Conservation (phyloP, 257 asterid species). For the Asclepias syriaca region DNA sequence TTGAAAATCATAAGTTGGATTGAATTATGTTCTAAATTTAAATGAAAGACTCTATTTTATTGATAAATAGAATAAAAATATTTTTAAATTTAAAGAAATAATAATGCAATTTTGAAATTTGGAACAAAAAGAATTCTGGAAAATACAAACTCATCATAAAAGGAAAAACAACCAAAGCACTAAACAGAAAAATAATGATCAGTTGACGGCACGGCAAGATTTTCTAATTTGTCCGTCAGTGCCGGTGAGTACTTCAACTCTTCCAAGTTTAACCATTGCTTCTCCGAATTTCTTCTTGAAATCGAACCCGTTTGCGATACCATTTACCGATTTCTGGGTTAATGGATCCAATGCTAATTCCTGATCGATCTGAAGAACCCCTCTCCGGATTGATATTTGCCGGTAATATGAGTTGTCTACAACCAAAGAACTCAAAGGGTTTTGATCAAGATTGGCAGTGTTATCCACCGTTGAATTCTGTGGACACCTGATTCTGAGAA, state of each 20-base stretch:
- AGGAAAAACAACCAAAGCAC: too few relatives aligned
- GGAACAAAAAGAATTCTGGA: too few relatives aligned
- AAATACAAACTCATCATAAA: too few relatives aligned
- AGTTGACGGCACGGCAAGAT: slow-evolving; percentile 3
- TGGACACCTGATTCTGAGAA: slow-evolving; percentile 34
- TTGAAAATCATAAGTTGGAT: too few relatives aligned
- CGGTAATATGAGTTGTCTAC: slow-evolving; percentile 47
- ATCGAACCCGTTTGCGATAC: not conserved
- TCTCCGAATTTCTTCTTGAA: not conserved
- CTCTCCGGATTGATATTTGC: slow-evolving; percentile 32
- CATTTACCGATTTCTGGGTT: not conserved
- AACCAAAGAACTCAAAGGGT: slow-evolving; percentile 23
- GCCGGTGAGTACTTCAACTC: not conserved
- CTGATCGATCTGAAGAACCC: slow-evolving; percentile 52
- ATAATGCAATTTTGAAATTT: too few relatives aligned
- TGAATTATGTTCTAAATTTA: too few relatives aligned
- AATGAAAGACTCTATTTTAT: too few relatives aligned
- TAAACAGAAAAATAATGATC: too few relatives aligned
- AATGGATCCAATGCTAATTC: slow-evolving; percentile 30
- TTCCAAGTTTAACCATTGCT: slow-evolving; percentile 10
- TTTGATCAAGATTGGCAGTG: slow-evolving; percentile 45
- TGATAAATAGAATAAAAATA: too few relatives aligned
- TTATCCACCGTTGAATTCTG: slow-evolving; percentile 21
- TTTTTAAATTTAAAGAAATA: too few relatives aligned
- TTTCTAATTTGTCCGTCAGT: slow-evolving; percentile 4